These are phyloP conservation scores for Annulohypoxylon truncatum DNA, from an alignment of 2,329 filamentous ascomycete genomes.

Conservation along the genomic window DNA sequence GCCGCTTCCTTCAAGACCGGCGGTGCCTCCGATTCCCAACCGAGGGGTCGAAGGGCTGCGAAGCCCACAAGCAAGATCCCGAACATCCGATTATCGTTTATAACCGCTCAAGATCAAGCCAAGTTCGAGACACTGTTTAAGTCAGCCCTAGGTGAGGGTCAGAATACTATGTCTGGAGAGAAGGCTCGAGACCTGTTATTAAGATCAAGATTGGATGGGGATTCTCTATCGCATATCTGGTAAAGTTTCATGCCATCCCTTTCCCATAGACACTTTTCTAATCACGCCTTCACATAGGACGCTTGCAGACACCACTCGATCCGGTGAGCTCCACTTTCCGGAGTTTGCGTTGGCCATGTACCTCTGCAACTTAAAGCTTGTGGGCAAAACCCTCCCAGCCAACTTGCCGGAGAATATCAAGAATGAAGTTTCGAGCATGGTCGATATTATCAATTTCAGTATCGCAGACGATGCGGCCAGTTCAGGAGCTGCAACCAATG, in stretches of 20 bases:
- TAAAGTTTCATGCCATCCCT: constrained; percentile 54
- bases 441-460: constrained; percentile 98
- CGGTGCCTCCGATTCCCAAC: constrained; percentile 55
- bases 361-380: constrained; percentile 92
- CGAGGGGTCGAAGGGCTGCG: constrained; percentile 59
- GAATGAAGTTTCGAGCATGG: constrained; percentile 99
- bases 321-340: constrained; percentile 94
- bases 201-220: constrained; percentile 87
- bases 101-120: constrained; percentile 91
- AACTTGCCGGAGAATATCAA: constrained; percentile 84
- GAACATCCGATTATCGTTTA: constrained; percentile 93
- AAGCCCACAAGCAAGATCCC: constrained; percentile 82
- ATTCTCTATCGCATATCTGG: constrained; percentile 94
- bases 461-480: constrained; percentile 77
- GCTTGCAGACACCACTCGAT: constrained; percentile 93
- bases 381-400: constrained; percentile 82
- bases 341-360: constrained; percentile 99
- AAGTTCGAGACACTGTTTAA: constrained; percentile 99
- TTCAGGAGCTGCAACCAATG: constrained; percentile 69
- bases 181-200: constrained; percentile 91
- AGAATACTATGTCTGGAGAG: constrained; percentile 89
- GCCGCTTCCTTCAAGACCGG: constrained; percentile 72
- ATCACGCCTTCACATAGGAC: constrained; percentile 68
- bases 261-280: constrained; percentile 30
- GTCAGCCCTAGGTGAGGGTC: constrained; percentile 85